phyloP scores from a whole-genome alignment of 75 land plant genomes.

The Ceratopteris richardii region DNA sequence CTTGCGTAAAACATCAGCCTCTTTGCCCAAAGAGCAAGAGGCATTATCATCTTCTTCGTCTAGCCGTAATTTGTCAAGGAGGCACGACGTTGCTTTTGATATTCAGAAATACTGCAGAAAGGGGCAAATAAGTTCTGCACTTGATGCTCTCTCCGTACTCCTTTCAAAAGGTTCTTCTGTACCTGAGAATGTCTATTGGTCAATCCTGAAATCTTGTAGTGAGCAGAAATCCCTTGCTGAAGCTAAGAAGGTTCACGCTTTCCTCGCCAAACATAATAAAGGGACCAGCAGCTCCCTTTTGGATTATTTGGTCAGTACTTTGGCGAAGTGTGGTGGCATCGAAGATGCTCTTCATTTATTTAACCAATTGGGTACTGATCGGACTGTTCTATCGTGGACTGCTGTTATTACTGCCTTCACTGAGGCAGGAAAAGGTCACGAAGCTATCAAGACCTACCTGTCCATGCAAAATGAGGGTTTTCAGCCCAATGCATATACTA shows the following conservation, averaged over 20 bases:
- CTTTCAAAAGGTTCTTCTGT: no score
- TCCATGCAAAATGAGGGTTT: conserved; percentile 15
- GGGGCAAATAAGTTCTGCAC: no score
- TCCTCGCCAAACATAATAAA: neutral
- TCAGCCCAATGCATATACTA: conserved; percentile 12
- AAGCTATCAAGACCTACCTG: conserved; percentile 9
- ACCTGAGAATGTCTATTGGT: neutral
- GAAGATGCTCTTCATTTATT: conserved; percentile 16
- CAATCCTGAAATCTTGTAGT: neutral
- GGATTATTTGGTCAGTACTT: conserved; percentile 25
- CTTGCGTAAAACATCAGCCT: no score
- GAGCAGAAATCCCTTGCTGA: neutral
- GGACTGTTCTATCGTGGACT: conserved; percentile 34
- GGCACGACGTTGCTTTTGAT: no score
- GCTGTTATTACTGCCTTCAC: conserved; percentile 25
- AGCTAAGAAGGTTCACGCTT: neutral
- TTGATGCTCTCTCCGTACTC: no score
- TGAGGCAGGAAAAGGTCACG: neutral
- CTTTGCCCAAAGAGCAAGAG: no score
- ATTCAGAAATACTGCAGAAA: no score
- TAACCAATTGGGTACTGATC: conserved; percentile 8
- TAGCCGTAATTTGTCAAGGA: no score
- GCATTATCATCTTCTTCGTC: no score
- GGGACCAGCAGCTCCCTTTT: conserved; percentile 9
- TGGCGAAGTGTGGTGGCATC: conserved; percentile 26